Conservation (phyloP, 1,139 yeast genomes). For the Nakaseomyces nivariensis region DNA sequence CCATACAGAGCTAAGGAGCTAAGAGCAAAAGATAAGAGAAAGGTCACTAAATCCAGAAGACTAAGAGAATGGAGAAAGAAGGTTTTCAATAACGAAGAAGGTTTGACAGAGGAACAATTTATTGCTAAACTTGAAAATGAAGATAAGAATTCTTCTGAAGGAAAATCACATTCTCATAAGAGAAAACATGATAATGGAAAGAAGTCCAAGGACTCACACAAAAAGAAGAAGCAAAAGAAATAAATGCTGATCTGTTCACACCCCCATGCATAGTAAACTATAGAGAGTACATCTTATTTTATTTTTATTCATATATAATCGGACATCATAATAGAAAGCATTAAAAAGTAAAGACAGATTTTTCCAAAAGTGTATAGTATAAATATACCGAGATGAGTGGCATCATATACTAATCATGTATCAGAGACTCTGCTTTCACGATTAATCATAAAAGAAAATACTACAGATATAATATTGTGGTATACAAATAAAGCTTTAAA, state of each 20-base stretch:
- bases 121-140: slow-evolving; percentile 2
- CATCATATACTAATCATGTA: too few species aligned
- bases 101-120: slow-evolving; percentile 31
- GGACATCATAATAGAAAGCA: too few species aligned
- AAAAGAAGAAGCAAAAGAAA: neutral
- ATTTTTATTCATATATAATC: too few species aligned
- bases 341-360: too few species aligned
- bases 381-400: too few species aligned
- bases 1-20: slow-evolving; percentile 77
- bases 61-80: slow-evolving; percentile 84
- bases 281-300: too few species aligned
- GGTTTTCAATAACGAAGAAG: slow-evolving; percentile 60
- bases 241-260: neutral
- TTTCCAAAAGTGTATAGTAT: too few species aligned
- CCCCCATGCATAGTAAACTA: too few species aligned
- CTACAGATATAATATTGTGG: neutral
- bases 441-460: too few species aligned
- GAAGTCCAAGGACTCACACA: slow-evolving; percentile 1
- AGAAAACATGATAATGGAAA: slow-evolving; percentile 1
- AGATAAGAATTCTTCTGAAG: neutral
- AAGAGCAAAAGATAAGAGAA: slow-evolving; percentile 69
- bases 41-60: slow-evolving; percentile 72
- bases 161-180: neutral
- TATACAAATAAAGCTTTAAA: neutral
- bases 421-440: too few species aligned